Base-by-base conservation (phyloP, 2,329 filamentous ascomycete species). In the Plectosphaerella sp. region DNA sequence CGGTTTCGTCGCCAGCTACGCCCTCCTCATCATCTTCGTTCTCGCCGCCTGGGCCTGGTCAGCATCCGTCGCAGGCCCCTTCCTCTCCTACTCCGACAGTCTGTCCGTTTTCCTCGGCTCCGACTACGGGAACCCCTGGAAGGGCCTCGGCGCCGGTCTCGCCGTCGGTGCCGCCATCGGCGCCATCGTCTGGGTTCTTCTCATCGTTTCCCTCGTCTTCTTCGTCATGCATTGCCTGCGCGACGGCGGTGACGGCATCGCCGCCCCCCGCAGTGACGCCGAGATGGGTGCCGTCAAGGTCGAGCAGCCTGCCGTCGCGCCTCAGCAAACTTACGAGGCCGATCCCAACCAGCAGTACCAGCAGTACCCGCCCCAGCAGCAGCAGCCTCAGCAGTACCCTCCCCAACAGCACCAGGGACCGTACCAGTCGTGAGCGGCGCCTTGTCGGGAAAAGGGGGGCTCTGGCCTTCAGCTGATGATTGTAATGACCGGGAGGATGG, bases 161-260 rank as follows among this genome's bases (percentile, higher is more conserved):
- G 72, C 65, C 10, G 73, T 64, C 16, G 68, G 61, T 37, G 71
- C 73, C 18, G 72, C 64, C 28, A 50, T 78, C 6, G 74, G 74
- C 4, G 72, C 71, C 10, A 18, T 74, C 15, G 60, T 63, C 15
- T 77, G 74, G 71, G 52, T 74, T 39, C 57, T 75, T 9, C 61
- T 65, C 28, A 65, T 74, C 46, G 59, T 71, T 47, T 61, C 71
- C 52, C 52, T 73, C 43, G 60, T 67, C 0, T 72, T 86, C 4
- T 73, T 75, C 18, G 83, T 86, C 79, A 75, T 86, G 61, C 83
- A 35, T 11, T 24, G 18, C 35, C 47, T 48, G 16, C 82, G 25
- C n/a, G 47, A 48, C 14, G 47, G 47, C 22, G 28, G 46, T 33
- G 35, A 37, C 18, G 47, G 18, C 18, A 35, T 48, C 20, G 35